phyloP scores from a whole-genome alignment of 1,139 yeast genomes.

The Debaryomyces robertsiae region DNA sequence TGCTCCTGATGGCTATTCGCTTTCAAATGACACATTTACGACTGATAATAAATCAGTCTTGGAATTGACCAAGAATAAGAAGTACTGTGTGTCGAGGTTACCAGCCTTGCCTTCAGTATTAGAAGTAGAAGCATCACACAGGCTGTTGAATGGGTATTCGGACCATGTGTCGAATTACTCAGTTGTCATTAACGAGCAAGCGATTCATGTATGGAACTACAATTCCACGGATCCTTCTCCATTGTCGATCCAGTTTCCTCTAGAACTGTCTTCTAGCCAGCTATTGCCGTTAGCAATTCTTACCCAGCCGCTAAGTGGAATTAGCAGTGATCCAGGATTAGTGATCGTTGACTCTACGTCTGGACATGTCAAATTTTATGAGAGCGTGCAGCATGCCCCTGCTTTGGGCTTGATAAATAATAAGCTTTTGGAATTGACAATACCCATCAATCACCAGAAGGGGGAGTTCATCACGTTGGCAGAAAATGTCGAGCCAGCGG shows the following conservation, averaged over 20 bases:
- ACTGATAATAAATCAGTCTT: slow-evolving; percentile 15
- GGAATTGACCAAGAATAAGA: slow-evolving; percentile 62
- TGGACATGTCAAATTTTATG: slow-evolving; percentile 65
- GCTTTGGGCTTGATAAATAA: slow-evolving; percentile 63
- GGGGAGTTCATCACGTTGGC: slow-evolving; percentile 61
- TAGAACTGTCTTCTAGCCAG: slow-evolving; percentile 19
- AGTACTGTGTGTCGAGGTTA: slow-evolving; percentile 62
- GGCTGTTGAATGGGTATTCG: slow-evolving; percentile 48
- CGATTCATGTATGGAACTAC: slow-evolving; percentile 72
- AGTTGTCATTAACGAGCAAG: slow-evolving; percentile 50
- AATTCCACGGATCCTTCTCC: slow-evolving; percentile 62
- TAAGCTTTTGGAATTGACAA: slow-evolving; percentile 35
- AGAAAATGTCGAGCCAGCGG: slow-evolving; percentile 73
- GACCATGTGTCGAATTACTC: slow-evolving; percentile 60
- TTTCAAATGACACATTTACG: slow-evolving; percentile 3
- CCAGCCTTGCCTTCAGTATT: slow-evolving; percentile 58
- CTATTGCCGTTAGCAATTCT: slow-evolving; percentile 59
- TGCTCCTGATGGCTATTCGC: slow-evolving; percentile 3
- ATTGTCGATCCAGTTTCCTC: slow-evolving; percentile 52
- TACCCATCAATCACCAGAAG: slow-evolving; percentile 40
- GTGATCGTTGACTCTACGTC: slow-evolving; percentile 56
- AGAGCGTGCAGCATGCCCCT: slow-evolving; percentile 67
- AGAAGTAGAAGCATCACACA: slow-evolving; percentile 19
- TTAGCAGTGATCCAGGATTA: slow-evolving; percentile 65
- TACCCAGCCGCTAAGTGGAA: slow-evolving; percentile 65